A percentile compares a stretch with the other conserved stretches of the same genome.
Conservation (phyloP, 2,329 filamentous ascomycete species). For the Stagonosporopsis chrysanthemi region DNA sequence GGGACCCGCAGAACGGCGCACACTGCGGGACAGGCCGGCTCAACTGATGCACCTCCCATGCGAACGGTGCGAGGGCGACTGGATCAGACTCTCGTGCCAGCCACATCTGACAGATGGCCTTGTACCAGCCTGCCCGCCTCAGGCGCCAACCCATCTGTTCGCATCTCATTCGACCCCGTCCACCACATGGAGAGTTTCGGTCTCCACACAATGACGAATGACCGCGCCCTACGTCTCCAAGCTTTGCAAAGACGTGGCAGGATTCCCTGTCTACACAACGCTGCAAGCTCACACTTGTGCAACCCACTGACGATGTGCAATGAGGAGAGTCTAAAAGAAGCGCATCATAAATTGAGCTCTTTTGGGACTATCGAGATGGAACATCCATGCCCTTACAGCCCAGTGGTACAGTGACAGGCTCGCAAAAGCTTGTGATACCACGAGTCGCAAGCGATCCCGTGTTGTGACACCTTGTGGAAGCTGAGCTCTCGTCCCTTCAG, state of each 20-base stretch:
- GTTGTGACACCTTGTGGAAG: conserved; percentile 35
- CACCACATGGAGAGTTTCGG: conserved; percentile 15
- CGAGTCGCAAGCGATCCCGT: conserved; percentile 39
- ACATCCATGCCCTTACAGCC: conserved; percentile 21
- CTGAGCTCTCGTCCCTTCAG: conserved; percentile 20
- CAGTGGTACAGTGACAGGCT: conserved; percentile 26
- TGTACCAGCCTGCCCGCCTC: conserved; percentile 32
- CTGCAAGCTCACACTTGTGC: conserved; percentile 34
- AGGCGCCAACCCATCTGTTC: conserved; percentile 48
- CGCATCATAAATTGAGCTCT: conserved; percentile 27
- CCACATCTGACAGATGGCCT: conserved; percentile 32
- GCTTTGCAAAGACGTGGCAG: conserved; percentile 37
- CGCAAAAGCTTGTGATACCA: conserved; percentile 29
- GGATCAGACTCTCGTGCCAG: conserved; percentile 26
- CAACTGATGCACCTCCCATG: conserved; percentile 39
- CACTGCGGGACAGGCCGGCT: conserved; percentile 31
- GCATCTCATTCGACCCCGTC: conserved; percentile 40
- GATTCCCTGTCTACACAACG: conserved; percentile 20
- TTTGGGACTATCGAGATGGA: conserved; percentile 7
- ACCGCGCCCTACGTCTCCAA: conserved; percentile 14
- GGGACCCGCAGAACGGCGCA: conserved; percentile 35
- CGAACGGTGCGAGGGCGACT: conserved; percentile 36
- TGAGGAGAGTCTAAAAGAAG: conserved; percentile 16
- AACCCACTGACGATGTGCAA: conserved; percentile 40
- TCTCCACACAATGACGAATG: conserved; percentile 9